A percentile compares a stretch with the other conserved stretches of the same genome.
Conservation (phyloP, 1,139 yeast genomes). For the Scheffersomyces quercinus region DNA sequence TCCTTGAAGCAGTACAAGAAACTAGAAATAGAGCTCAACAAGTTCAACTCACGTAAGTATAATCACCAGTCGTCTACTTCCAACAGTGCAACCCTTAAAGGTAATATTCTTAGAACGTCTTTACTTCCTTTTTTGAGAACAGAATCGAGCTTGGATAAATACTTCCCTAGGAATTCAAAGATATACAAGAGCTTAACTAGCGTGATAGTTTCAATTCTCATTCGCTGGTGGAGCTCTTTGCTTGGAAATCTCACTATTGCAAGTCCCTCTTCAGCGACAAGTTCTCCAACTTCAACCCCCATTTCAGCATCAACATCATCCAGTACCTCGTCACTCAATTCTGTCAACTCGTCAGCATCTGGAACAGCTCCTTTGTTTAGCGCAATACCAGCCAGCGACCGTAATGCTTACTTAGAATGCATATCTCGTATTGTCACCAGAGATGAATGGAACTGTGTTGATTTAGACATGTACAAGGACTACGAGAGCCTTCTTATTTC, state of each 20-base stretch:
- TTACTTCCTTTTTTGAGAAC: slow-evolving; percentile 66
- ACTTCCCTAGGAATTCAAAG: slow-evolving; percentile 22
- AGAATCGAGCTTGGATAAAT: slow-evolving; percentile 24
- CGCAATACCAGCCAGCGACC: slow-evolving; percentile 42
- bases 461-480: slow-evolving; percentile 20
- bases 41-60: slow-evolving; percentile 40
- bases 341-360: slow-evolving; percentile 1
- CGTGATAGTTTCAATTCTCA: slow-evolving; percentile 40
- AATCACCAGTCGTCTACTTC: slow-evolving; percentile 22
- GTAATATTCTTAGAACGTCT: slow-evolving; percentile 66
- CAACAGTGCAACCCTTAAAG: slow-evolving; percentile 52
- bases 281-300: slow-evolving; percentile 1
- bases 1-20: slow-evolving; percentile 41
- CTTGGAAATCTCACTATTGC: slow-evolving; percentile 37
- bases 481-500: slow-evolving; percentile 41
- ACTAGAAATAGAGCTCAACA: slow-evolving; percentile 45
- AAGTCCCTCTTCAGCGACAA: slow-evolving; percentile 14
- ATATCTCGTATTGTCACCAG: slow-evolving; percentile 66
- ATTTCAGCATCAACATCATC: slow-evolving; percentile 1
- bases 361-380: slow-evolving; percentile 7
- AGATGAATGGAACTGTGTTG: slow-evolving; percentile 55
- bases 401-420: slow-evolving; percentile 73
- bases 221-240: slow-evolving; percentile 71
- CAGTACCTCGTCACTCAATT: background rate
- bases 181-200: slow-evolving; percentile 37